Base-by-base conservation (phyloP, 768 basidiomycete species). In the Phanerochaete sordida region DNA sequence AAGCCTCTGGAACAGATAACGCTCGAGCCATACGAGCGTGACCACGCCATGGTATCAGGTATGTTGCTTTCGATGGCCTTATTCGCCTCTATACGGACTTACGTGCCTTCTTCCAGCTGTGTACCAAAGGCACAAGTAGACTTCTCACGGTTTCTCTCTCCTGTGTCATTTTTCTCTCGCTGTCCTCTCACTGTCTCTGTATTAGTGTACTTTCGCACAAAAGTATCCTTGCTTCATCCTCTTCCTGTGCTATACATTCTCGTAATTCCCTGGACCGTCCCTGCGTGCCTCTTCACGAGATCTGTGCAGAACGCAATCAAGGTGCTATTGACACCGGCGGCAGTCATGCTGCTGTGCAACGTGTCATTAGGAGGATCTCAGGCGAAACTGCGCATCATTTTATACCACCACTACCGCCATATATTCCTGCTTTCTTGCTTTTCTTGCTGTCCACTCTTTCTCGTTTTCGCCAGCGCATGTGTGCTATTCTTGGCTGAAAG, bases 1-100 rank as follows among this genome's bases (percentile, higher is more conserved):
- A 98, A 95, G 79, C 95, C 97, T 15, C 79, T 95, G 51, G 95
- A 98, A 72, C 96, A 98, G 78, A 86, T 98, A 1, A 97, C 96
- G 3, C 77, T 99, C 39, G 97, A 98, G 75, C 91, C 91, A 2
- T 93, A 94, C 67, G 91, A 94, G 73, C 82, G 91, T 70, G 92
- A 93, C 68, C 91, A 94, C 66, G 91, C 92, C 2, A 94, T 94
- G 90, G 90, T 94, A 23, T 84, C 88, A 60, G 91, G 88, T 90
- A 66, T 56, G 87, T 65, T 11, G 8, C 11, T 23, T 5, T 30
- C 19, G 31, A 15, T 15, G 8, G 24, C 26, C 16, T 21, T 31
- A 21, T 12, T 19, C 11, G 31, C 19, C 2, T 30, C 6, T 30
- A 8, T 33, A n/a, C 21, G 31, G 3, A 51, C 7, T 19, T n/a